Conservation (phyloP, 2,329 filamentous ascomycete genomes). For the Endocalyx cinctus region DNA sequence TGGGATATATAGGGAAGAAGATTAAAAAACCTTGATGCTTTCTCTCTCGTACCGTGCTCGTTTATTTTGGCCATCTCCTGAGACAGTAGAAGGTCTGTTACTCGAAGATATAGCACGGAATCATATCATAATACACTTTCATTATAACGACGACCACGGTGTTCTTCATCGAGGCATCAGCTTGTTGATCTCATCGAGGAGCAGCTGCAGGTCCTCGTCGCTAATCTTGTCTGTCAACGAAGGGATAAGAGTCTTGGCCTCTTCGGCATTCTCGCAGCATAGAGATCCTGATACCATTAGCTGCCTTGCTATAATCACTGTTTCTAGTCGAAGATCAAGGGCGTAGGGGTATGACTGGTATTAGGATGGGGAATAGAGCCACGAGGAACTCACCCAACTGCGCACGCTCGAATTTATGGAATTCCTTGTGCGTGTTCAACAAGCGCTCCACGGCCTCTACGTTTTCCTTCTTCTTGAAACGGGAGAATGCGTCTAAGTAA, state of each 20-base stretch:
- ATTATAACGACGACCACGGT: no score
- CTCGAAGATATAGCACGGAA: no score
- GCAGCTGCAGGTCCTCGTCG: slow-evolving; percentile 80
- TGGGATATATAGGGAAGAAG: no score
- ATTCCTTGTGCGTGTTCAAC: slow-evolving; percentile 70
- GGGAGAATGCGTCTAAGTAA: slow-evolving; percentile 90
- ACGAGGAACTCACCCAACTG: slow-evolving; percentile 65
- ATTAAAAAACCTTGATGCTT: no score
- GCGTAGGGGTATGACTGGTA: background rate
- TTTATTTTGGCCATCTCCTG: no score
- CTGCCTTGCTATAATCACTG: background rate
- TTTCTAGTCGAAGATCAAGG: background rate
- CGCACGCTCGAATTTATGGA: slow-evolving; percentile 90
- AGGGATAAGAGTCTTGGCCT: slow-evolving; percentile 94
- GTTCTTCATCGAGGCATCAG: slow-evolving; percentile 38
- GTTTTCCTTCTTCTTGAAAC: slow-evolving; percentile 93
- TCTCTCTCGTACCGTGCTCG: no score
- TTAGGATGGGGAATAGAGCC: background rate
- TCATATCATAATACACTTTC: no score
- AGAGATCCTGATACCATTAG: slow-evolving; percentile 62
- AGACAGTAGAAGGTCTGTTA: no score
- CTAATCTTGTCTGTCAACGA: slow-evolving; percentile 83
- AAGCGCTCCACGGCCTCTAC: slow-evolving; percentile 91
- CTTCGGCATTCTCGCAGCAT: slow-evolving; percentile 87
- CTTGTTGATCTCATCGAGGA: slow-evolving; percentile 89